Conservation (phyloP, 2,329 filamentous ascomycete species). For the Claviceps maximensis region DNA sequence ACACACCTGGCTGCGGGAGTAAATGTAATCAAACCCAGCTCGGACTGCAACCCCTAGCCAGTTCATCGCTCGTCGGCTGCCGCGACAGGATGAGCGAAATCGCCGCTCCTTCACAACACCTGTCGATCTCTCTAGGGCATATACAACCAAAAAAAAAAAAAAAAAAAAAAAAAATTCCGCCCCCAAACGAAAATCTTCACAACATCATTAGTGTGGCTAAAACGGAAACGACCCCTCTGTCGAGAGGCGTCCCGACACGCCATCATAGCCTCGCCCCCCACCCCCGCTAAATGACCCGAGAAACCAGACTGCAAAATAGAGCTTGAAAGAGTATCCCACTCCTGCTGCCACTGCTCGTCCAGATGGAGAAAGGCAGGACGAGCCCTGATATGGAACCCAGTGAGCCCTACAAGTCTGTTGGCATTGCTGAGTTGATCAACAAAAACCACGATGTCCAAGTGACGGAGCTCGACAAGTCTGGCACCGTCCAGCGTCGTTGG, state of each 20-base stretch:
- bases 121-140: neutral
- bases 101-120: neutral
- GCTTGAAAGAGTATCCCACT: neutral
- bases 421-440: slow-evolving; percentile 14
- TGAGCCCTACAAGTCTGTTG: slow-evolving; percentile 1
- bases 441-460: slow-evolving; percentile 17
- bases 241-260: neutral
- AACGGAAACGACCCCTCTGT: neutral
- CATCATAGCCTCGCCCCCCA: neutral
- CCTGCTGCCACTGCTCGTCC: neutral
- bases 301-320: neutral
- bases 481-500: slow-evolving; percentile 22
- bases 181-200: neutral
- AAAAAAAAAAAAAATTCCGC: neutral
- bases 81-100: neutral
- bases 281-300: neutral
- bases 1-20: neutral
- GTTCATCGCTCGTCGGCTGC: neutral
- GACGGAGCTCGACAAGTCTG: slow-evolving; percentile 25
- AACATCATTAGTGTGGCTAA: neutral
- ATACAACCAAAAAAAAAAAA: neutral
- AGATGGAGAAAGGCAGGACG: neutral
- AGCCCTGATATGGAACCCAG: neutral
- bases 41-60: no score
- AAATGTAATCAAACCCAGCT: neutral